These are phyloP conservation scores for Leccinum imitatum DNA, from an alignment of 768 basidiomycete species.

Conservation along the genomic window DNA sequence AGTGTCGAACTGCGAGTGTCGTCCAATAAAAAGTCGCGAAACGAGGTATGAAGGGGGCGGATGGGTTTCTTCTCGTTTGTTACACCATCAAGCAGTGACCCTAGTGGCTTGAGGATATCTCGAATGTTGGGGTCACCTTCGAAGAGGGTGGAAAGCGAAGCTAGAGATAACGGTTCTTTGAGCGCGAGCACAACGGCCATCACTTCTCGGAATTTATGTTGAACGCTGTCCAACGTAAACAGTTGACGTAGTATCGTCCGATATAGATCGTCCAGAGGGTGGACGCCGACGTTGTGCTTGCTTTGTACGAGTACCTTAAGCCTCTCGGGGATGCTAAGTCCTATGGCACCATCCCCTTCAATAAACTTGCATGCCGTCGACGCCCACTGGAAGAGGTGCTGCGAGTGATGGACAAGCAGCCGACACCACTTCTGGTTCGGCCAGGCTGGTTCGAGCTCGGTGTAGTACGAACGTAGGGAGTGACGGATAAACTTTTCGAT, in stretches of 20 bases:
- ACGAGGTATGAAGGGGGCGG: conserved; percentile 35
- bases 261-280: conserved; percentile 22
- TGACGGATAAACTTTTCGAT: conserved; percentile 18
- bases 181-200: conserved; percentile 21
- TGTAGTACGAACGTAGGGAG: conserved; percentile 5
- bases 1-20: conserved; percentile 24
- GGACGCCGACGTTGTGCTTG: neutral
- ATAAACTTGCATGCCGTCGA: conserved; percentile 31
- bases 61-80: conserved; percentile 20
- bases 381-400: conserved; percentile 37
- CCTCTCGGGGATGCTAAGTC: conserved; percentile 12
- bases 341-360: conserved; percentile 18
- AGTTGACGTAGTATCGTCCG: conserved; percentile 19
- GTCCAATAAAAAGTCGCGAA: conserved; percentile 34
- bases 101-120: conserved; percentile 20
- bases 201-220: conserved; percentile 19
- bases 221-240: conserved; percentile 8
- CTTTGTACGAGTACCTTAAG: conserved; percentile 12
- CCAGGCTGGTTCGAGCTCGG: conserved; percentile 18
- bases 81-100: conserved; percentile 24
- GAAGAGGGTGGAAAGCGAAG: conserved; percentile 17
- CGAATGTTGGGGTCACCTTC: conserved; percentile 5
- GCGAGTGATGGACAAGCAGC: conserved; percentile 23
- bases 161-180: conserved; percentile 20
- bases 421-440: conserved; percentile 23